Percentiles rank a stretch among this genome's conserved stretches.
Evolutionary conservation across 305 asterid species (phyloP).

Genomic region (Lippia alba): DNA sequence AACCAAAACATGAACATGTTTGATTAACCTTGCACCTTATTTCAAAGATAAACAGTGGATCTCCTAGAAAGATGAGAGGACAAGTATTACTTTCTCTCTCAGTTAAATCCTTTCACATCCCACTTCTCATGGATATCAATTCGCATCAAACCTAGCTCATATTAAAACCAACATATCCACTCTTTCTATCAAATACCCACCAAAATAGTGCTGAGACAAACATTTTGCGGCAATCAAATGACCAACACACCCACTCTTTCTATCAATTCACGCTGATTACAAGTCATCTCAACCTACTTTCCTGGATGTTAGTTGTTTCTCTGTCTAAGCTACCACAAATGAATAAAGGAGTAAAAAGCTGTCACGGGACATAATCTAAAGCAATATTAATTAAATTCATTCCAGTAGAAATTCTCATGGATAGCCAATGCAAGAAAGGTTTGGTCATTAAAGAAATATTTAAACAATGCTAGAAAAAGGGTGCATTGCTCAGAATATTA

Average conservation of each 20-base stretch:
- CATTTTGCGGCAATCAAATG: no score
- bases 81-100: background rate
- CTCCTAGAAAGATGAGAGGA: conserved; percentile 6
- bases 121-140: background rate
- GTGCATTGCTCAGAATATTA: no score
- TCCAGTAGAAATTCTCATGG: background rate
- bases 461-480: no score
- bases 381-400: background rate
- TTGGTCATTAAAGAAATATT: no score
- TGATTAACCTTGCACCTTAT: background rate
- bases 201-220: background rate
- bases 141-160: background rate
- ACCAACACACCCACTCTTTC: no score
- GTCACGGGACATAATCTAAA: background rate
- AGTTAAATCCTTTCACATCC: background rate
- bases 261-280: no score
- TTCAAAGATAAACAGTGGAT: conserved; percentile 11
- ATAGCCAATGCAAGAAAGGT: background rate
- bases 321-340: background rate
- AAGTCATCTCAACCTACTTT: conserved; percentile 10
- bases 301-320: background rate
- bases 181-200: background rate
- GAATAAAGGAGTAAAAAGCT: background rate
- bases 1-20: conserved; percentile 2
- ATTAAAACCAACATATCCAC: background rate